A percentile compares a stretch with the other conserved stretches of the same genome.
These are phyloP conservation scores for Saturnispora kantuleensis DNA, from an alignment of 805 yeast genomes.

Conservation along the genomic window DNA sequence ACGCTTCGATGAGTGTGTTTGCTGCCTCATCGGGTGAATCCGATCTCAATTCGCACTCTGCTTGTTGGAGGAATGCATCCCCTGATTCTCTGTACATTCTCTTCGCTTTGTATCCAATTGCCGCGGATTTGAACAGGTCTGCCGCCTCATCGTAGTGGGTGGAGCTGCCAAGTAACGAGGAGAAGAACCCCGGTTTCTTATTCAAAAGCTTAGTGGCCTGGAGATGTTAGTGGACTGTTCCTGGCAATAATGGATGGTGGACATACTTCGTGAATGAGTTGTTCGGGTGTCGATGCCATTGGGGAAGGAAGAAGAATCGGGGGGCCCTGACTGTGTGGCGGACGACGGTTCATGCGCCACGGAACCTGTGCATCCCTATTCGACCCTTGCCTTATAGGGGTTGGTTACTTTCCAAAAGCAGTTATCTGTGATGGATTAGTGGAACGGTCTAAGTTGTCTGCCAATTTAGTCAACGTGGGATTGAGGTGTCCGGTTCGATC, in stretches of 20 bases:
- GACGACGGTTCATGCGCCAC: no score
- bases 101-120: conserved; percentile 72
- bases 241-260: not conserved
- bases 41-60: conserved; percentile 64
- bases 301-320: not conserved
- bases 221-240: conserved; percentile 1
- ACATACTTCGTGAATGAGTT: conserved; percentile 26
- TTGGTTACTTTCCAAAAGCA: not conserved
- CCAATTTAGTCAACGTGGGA: conserved; percentile 16
- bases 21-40: conserved; percentile 86
- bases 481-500: conserved; percentile 36
- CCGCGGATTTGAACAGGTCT: conserved; percentile 85
- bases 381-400: no score
- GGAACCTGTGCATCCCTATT: no score
- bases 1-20: conserved; percentile 81
- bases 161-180: conserved; percentile 57
- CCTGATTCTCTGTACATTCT: conserved; percentile 75
- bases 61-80: conserved; percentile 74
- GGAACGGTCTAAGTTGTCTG: conserved; percentile 1
- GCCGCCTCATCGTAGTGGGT: conserved; percentile 82
- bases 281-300: conserved; percentile 26
- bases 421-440: conserved; percentile 9
- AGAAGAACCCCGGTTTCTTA: conserved; percentile 56
- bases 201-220: conserved; percentile 64
- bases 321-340: not conserved